Percentiles rank a stretch among this genome's conserved stretches.
Conservation (phyloP, 352 stramenopile genomes). For the Plasmopara muralis region DNA sequence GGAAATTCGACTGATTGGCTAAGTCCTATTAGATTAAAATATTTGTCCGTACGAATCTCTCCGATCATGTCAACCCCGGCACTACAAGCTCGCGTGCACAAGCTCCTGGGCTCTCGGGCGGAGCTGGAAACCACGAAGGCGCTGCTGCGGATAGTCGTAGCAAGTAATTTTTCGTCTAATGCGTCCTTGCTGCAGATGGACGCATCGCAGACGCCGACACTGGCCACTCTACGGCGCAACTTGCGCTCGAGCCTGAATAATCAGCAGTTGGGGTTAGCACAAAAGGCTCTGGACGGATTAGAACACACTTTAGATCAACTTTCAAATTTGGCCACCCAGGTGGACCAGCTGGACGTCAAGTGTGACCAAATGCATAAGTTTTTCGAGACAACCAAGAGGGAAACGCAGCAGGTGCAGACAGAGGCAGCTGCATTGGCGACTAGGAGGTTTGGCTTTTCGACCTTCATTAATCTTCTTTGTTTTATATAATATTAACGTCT, state of each 20-base stretch:
- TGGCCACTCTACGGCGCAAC: constrained; percentile 38
- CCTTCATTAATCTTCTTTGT: background rate
- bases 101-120: constrained; percentile 49
- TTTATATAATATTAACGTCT: background rate
- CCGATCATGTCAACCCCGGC: constrained; percentile 14
- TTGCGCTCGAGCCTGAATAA: constrained; percentile 42
- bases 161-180: constrained; percentile 10
- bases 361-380: constrained; percentile 45
- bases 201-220: constrained; percentile 15
- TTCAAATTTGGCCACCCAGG: constrained; percentile 24
- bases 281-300: constrained; percentile 38
- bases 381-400: constrained; percentile 52
- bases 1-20: no score
- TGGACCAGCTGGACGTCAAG: constrained; percentile 41
- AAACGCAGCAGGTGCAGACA: constrained; percentile 59
- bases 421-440: constrained; percentile 36
- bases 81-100: constrained; percentile 39
- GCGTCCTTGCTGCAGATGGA: constrained; percentile 28
- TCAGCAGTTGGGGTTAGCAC: constrained; percentile 46
- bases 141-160: constrained; percentile 48
- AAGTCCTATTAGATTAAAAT: no score
- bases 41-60: background rate
- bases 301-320: constrained; percentile 37
- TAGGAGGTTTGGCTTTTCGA: constrained; percentile 28
- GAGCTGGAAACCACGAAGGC: constrained; percentile 60